Evolutionary conservation across 805 yeast species (phyloP), one percentile per base, ranked within the genome.

Genomic region (Metschnikowia aberdeeniae): DNA sequence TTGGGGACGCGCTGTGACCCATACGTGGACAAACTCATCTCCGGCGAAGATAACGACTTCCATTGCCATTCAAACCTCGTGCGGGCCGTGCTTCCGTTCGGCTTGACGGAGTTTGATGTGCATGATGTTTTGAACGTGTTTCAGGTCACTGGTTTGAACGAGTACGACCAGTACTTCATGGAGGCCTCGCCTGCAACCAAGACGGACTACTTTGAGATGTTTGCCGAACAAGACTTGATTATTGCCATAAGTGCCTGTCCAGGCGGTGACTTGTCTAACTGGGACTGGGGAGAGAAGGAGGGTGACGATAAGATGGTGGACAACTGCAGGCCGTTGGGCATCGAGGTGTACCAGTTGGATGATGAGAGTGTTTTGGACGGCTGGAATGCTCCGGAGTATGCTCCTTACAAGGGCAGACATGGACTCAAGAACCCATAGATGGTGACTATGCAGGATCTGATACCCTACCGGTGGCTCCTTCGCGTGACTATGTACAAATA

Each of bases 1-100:
- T 64, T 81, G 58, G 86, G 86, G 29, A 82, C 86, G 2, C 67
- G 87, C 50, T 81, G 86, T 57, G 86, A 82, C 53, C 86, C 86
- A 1, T 81, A 81, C 53, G 84, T 80, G 11, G 86, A 81, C 56
- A 78, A 77, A 52, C 61, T 81, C 49, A 66, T 82, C 42, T 76
- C 82, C 43, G 86, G 86, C 28, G 81, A 78, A 55, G 83, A 80
- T 51, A 77, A 78, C 54, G 84, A 81, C 56, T 76, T 72, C 65
- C 86, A 82, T 56, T 82, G 86, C 60, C 86, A 82, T 58, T 78
- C 84, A 27, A 81, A 82, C 59, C 66, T 82, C 51, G 75, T 76
- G 24, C 67, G 86, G 38, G 80, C 86, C 0, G 74, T 82, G 8
- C 55, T 76, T 42, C 84, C 84, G 5, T 67, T 68, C 50, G 86